Base-by-base conservation (phyloP, 2,329 filamentous ascomycete genomes). In the Corniculantispora saksenae region DNA sequence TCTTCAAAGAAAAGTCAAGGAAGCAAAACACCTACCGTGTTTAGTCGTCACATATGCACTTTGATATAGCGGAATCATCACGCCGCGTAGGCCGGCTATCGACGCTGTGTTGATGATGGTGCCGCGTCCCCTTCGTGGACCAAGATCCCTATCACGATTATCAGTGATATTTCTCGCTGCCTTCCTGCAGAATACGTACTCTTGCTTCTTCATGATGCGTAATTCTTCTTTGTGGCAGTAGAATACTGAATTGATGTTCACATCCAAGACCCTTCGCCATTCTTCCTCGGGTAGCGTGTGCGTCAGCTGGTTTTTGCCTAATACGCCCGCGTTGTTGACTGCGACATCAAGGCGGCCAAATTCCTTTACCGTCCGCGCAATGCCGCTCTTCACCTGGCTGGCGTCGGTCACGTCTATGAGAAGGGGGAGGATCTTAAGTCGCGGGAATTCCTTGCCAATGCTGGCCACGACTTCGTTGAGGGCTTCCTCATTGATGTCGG, bases 271-370 rank as follows among this genome's bases (percentile, higher is more conserved):
- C 17, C 38, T 43, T 48, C 81, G 72, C 79, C 84, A 88, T 50
- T 84, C 83, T 1, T 76, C 76, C 60, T 82, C 76, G 1, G 75
- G 73, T 43, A 80, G 70, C 63, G 85, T 77, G 62, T 84, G 79
- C 0, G 84, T 86, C 1, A 43, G 12, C 17, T 43, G 38, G 38
- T 43, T 43, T 43, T 43, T 43, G 38, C 38, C 38, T 13, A 43
- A 19, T 4, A 87, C 79, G 2, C 85, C 86, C 1, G 85, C 85
- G 50, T 84, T 83, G 69, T 88, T 87, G 59, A 87, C 78, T 0
- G 83, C 84, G 47, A 85, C 77, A 68, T 87, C 85, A 45, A 88
- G 75, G 4, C 84, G 76, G 10, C 83, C 83, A 70, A 86, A 87
- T 54, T 75, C 71, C 19, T 75, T 71, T 1, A 80, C 79, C 0